Evolutionary conservation across 176 grass and related monocot genomes (phyloP), one percentile per base, ranked within the genome.

Genomic region (Themeda triandra): DNA sequence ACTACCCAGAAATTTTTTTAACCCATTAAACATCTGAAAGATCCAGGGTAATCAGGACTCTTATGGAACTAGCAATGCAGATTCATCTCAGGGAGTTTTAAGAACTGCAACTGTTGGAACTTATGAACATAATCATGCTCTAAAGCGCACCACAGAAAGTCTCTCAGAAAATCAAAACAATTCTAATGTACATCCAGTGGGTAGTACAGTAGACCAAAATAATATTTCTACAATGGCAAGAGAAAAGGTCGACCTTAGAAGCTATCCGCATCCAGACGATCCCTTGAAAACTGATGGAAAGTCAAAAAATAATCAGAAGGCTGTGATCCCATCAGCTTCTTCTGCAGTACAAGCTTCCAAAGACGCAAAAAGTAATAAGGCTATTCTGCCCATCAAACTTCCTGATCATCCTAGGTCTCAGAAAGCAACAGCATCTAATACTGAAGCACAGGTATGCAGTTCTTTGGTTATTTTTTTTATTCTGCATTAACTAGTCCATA

Each of bases 11-110:
- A 14, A 14, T 37, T 32, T n/a, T 32, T 67, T 67, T 69, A 27
- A 69, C 44, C 66, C 58, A 40, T 10, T 33, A 62, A 72, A 48
- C 49, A 58, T 79, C 51, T 49, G 73, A 45, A 71, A 53, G 44
- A 76, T 71, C 30, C 82, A 90, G 92, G 74, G 69, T 72, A 86
- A 77, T 66, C 85, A 28, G 69, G 88, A 90, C 74, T 49, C 82
- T 40, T 76, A 69, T 42, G 70, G 66, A 54, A 89, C 81, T 53
- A 89, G 35, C 44, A 89, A 72, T 58, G 23, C 19, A 40, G 87
- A 85, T 89, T 87, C 80, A 74, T 73, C 79, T 81, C 40, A 11
- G 30, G 80, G 32, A 15, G 79, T 74, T 86, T 85, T 77, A 75
- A 80, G 54, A 44, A 77, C 84, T 46, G 71, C 91, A 75, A 40